phyloP scores from a whole-genome alignment of 2,329 filamentous ascomycete genomes.

The Pyricularia grisea region DNA sequence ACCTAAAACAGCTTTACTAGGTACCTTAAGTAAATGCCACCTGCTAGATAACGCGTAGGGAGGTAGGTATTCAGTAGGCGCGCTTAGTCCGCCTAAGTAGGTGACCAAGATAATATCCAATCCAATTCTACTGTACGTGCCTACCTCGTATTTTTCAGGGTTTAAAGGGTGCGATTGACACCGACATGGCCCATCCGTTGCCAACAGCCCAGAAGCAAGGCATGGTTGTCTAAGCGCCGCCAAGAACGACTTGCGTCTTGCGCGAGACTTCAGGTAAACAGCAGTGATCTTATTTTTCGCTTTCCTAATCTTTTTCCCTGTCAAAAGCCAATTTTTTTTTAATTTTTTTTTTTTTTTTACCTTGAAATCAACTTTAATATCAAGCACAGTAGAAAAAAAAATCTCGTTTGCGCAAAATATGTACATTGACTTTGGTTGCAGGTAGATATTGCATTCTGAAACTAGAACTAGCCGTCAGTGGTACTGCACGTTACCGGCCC shows the following conservation, averaged over 20 bases:
- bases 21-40: background rate
- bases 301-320: background rate
- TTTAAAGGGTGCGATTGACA: background rate
- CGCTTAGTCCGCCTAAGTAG: background rate
- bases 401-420: background rate
- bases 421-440: background rate
- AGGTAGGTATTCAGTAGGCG: too few species aligned
- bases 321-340: background rate
- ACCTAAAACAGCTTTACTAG: background rate
- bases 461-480: background rate
- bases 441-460: background rate
- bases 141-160: too few species aligned
- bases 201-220: background rate
- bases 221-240: background rate
- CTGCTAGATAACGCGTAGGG: background rate
- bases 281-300: background rate
- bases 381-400: background rate
- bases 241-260: background rate
- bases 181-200: background rate
- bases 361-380: background rate
- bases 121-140: background rate
- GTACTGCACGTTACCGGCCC: background rate
- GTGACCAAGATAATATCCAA: background rate
- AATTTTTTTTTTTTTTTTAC: too few species aligned
- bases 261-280: background rate